Evolutionary conservation across 192 early-diverging fungal species (phyloP).

Genomic region (Mortierella alpina): DNA sequence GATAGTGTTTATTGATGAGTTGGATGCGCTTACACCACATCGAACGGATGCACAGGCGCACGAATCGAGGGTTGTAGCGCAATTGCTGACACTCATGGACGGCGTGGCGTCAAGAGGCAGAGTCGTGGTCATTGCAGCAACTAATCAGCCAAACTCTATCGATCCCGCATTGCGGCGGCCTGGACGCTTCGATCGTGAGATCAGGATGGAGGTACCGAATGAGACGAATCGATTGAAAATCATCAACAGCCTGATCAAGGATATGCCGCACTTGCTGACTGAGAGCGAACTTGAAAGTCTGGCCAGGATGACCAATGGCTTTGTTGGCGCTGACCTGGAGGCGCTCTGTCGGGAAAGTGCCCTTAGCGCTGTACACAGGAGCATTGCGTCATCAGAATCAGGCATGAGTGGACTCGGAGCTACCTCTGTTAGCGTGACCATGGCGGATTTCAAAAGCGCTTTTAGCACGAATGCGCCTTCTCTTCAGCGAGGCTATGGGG

Average conservation of each 20-base stretch:
- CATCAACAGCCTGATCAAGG: conserved; percentile 65
- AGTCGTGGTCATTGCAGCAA: conserved; percentile 86
- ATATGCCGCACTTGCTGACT: conserved; percentile 58
- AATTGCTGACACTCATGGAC: conserved; percentile 92
- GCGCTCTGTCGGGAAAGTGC: conserved; percentile 88
- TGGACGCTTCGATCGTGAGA: conserved; percentile 90
- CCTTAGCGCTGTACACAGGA: conserved; percentile 59
- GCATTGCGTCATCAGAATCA: conserved; percentile 7
- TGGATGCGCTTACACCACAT: conserved; percentile 83
- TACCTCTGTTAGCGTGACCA: conserved; percentile 48
- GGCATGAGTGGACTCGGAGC: conserved; percentile 5
- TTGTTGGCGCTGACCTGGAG: conserved; percentile 93
- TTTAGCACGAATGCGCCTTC: conserved; percentile 76
- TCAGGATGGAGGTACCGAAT: conserved; percentile 82
- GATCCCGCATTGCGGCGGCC: conserved; percentile 87
- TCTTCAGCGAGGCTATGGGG: conserved; percentile 71
- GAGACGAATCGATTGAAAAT: conserved; percentile 71
- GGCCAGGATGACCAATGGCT: conserved; percentile 84
- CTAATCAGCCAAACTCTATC: conserved; percentile 88
- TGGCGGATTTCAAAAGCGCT: conserved; percentile 73
- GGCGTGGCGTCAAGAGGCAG: conserved; percentile 72
- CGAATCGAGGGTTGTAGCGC: conserved; percentile 86
- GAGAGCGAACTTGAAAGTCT: conserved; percentile 42
- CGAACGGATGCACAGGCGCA: conserved; percentile 68
- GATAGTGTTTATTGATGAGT: conserved; percentile 97